Conservation (phyloP, 2,329 filamentous ascomycete species). For the Onygenales sp. region DNA sequence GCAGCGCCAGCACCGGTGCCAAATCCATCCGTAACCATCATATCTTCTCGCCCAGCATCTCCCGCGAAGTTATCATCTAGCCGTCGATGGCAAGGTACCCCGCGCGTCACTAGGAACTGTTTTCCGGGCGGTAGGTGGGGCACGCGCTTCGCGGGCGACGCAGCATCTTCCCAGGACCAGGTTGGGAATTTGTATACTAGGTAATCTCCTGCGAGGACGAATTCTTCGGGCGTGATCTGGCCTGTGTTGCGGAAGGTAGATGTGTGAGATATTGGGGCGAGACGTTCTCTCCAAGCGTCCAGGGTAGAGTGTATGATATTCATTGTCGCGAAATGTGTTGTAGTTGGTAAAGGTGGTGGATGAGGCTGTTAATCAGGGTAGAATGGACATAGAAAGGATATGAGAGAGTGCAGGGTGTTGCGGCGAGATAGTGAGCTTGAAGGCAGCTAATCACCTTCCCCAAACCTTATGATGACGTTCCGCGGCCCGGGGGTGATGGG, state of each 20-base stretch:
- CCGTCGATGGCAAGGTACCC: slow-evolving; percentile 84
- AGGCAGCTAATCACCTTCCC: neutral
- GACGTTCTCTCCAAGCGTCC: slow-evolving; percentile 82
- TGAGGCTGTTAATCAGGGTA: neutral
- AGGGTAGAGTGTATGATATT: slow-evolving; percentile 88
- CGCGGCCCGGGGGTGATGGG: neutral
- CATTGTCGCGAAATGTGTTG: slow-evolving; percentile 43
- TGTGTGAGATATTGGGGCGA: slow-evolving; percentile 78
- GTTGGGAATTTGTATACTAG: slow-evolving; percentile 98
- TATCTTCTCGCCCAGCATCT: slow-evolving; percentile 75
- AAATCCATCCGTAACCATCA: slow-evolving; percentile 72
- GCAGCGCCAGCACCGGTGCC: slow-evolving; percentile 36
- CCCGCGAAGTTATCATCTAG: slow-evolving; percentile 91
- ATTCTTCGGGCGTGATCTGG: slow-evolving; percentile 95
- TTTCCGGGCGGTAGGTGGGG: slow-evolving; percentile 77
- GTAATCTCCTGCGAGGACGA: slow-evolving; percentile 90
- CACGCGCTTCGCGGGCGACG: slow-evolving; percentile 67
- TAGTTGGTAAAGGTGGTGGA: neutral
- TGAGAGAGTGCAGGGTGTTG: neutral
- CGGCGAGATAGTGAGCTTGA: neutral
- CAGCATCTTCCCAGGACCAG: slow-evolving; percentile 92
- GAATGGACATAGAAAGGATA: neutral
- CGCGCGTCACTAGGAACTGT: slow-evolving; percentile 90
- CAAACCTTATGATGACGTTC: slow-evolving; percentile 1
- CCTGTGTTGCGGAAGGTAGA: slow-evolving; percentile 91